Percentiles rank a stretch among this genome's conserved stretches.
Evolutionary conservation across 305 asterid species (phyloP).

Genomic region (Fraxinus nigra): DNA sequence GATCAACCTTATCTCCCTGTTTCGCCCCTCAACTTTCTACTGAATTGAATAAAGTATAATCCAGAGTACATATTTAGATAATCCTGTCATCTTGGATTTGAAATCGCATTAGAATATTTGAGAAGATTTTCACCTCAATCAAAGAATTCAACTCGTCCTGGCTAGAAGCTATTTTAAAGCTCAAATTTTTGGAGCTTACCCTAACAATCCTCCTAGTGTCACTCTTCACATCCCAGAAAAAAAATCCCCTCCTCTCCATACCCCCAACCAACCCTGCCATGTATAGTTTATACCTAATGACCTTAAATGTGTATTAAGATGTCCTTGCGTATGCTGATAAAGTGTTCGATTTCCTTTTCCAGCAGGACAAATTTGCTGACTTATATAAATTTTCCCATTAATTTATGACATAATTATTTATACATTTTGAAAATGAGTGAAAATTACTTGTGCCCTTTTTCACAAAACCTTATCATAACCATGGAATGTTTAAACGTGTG

Average conservation of each 20-base stretch:
- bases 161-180: background rate
- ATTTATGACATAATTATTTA: background rate
- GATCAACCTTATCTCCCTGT: background rate
- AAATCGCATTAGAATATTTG: background rate
- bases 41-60: background rate
- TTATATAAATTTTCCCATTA: background rate
- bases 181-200: background rate
- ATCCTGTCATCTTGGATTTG: background rate
- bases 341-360: background rate
- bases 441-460: background rate
- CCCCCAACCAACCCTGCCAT: background rate
- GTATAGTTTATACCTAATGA: background rate
- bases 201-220: background rate
- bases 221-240: background rate
- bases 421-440: background rate
- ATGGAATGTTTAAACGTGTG: background rate
- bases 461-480: background rate
- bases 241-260: background rate
- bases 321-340: background rate
- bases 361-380: background rate
- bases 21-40: background rate
- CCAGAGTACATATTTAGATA: background rate
- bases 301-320: background rate
- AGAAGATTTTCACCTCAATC: background rate
- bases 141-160: background rate